These are phyloP conservation scores for Leucaena leucocephala DNA, from an alignment of 306 rosid genomes.

Conservation along the genomic window DNA sequence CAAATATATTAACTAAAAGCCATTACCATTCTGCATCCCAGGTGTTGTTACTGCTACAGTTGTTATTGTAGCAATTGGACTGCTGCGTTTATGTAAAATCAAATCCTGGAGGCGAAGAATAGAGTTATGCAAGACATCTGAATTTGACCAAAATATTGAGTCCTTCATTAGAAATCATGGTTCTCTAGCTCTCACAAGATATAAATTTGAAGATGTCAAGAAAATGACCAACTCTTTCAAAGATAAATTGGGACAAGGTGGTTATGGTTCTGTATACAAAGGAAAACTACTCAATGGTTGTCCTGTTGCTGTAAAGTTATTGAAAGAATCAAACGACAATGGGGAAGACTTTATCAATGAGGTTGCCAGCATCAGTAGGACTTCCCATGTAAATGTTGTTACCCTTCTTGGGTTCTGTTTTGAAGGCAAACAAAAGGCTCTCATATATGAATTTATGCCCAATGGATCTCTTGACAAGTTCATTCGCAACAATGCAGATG, in stretches of 20 bases:
- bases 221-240: constrained; percentile 48
- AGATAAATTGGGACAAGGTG: constrained; percentile 49
- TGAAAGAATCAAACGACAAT: constrained; percentile 46
- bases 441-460: constrained; percentile 52
- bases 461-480: constrained; percentile 43
- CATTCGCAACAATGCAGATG: too few relatives aligned
- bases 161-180: constrained; percentile 41
- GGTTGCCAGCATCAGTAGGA: constrained; percentile 53
- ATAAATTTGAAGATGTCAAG: constrained; percentile 38
- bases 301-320: constrained; percentile 51
- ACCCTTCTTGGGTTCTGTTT: constrained; percentile 54
- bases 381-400: constrained; percentile 58
- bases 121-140: background rate
- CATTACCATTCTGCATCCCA: constrained; percentile 35
- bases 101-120: background rate
- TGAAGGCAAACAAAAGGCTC: constrained; percentile 46
- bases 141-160: constrained; percentile 36
- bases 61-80: background rate
- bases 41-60: constrained; percentile 20
- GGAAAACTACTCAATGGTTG: constrained; percentile 34
- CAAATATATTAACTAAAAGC: background rate
- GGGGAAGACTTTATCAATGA: constrained; percentile 57
- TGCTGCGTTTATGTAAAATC: too few relatives aligned
- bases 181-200: constrained; percentile 40
- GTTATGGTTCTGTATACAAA: constrained; percentile 49